Base-by-base conservation (phyloP, 2,329 filamentous ascomycete genomes). In the Tolypocladium paradoxum region DNA sequence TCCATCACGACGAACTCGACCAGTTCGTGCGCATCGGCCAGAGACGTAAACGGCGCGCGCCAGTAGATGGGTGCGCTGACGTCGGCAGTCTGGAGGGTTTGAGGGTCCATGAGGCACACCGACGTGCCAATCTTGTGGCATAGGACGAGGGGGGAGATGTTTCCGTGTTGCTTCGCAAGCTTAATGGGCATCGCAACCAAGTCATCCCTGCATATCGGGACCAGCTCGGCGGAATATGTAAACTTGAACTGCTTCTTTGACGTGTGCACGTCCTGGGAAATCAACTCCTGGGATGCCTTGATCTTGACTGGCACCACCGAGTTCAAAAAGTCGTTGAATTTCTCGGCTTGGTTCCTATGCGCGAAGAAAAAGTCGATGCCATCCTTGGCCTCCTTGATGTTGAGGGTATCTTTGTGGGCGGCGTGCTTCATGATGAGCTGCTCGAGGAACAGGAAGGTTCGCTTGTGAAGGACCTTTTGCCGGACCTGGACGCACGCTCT, bases 161-260 rank as follows among this genome's bases (percentile, higher is more conserved):
- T 96, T 57, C 93, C 91, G 50, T 87, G 76, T 53, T 85, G 83
- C 68, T 90, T 93, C 16, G 93, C 93, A 55, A 97, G 76, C 61
- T 90, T 90, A 57, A 96, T 84, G 1, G 93, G 93, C 36, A 99
- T 75, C 1, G 89, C 91, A n/a, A 99, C 89, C 31, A 99, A 76
- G 66, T 99, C 93, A 62, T 99, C 93, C 70, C 96, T 96, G 77
- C 93, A 97, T 49, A 99, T 90, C 1, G 93, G 93, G 29, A 97
- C 85, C 49, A 99, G 71, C 66, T 96, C 89, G 52, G 87, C 83
- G 0, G 90, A 95, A 71, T 84, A 97, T 47, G 88, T 86, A 73
- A 96, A 96, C 69, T 99, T 99, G 80, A 92, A 97, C 35, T 86
- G 90, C 70, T 89, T 93, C 55, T 85, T 87, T 18, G 87, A 88